Evolutionary conservation across 306 rosid species (phyloP).

Genomic region (Delonix regia): DNA sequence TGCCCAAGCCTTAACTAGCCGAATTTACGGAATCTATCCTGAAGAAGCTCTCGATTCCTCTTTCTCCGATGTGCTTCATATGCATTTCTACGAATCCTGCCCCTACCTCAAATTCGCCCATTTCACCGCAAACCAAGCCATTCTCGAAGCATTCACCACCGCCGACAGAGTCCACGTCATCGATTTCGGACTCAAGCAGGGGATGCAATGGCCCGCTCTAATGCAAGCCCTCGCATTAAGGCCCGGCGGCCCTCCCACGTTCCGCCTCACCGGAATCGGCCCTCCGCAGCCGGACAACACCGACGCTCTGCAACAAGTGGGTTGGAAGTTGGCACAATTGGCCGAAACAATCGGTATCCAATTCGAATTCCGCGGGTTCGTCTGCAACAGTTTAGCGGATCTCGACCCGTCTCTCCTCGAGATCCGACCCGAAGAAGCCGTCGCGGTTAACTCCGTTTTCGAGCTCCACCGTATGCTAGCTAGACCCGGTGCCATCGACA

Average conservation of each 20-base stretch:
- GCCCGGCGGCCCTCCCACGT: slow-evolving; percentile 77
- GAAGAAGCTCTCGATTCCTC: slow-evolving; percentile 51
- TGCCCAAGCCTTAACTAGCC: slow-evolving; percentile 62
- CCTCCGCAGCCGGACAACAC: slow-evolving; percentile 67
- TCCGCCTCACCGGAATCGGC: slow-evolving; percentile 81
- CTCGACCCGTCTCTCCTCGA: slow-evolving; percentile 66
- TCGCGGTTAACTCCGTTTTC: slow-evolving; percentile 77
- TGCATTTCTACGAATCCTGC: slow-evolving; percentile 80
- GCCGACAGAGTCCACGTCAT: slow-evolving; percentile 74
- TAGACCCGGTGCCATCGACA: slow-evolving; percentile 62
- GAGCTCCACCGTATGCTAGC: slow-evolving; percentile 73
- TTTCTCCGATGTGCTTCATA: slow-evolving; percentile 60
- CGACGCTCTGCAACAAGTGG: slow-evolving; percentile 75
- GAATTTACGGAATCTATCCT: slow-evolving; percentile 64
- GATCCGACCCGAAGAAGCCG: slow-evolving; percentile 58
- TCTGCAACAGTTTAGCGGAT: slow-evolving; percentile 66
- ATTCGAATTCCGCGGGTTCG: slow-evolving; percentile 78
- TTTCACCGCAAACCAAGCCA: slow-evolving; percentile 92
- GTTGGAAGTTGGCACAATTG: slow-evolving; percentile 68
- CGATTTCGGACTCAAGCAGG: slow-evolving; percentile 80
- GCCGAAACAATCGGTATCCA: slow-evolving; percentile 66
- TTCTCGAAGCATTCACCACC: slow-evolving; percentile 69
- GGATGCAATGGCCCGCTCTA: slow-evolving; percentile 95
- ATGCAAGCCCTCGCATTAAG: slow-evolving; percentile 82
- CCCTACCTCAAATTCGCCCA: slow-evolving; percentile 91